A percentile compares a stretch with the other conserved stretches of the same genome.
Evolutionary conservation across 2,329 filamentous ascomycete species (phyloP).

Genomic region (Xylariaceae sp.): DNA sequence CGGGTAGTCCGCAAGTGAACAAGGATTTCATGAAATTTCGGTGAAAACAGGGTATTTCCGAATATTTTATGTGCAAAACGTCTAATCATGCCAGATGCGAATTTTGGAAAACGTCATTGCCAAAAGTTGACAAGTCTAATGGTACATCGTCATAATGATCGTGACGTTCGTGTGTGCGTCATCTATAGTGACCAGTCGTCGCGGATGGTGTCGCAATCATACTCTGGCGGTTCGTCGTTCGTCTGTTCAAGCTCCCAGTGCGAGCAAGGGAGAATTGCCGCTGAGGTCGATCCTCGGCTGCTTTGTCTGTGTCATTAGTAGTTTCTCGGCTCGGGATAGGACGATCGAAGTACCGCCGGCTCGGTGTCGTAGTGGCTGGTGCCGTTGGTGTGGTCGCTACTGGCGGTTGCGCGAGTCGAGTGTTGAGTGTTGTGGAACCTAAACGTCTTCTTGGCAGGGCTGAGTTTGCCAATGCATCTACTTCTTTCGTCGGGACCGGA

Average conservation of each 20-base stretch:
- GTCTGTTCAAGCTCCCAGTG: conserved; percentile 52
- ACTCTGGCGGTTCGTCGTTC: conserved; percentile 52
- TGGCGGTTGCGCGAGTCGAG: conserved; percentile 50
- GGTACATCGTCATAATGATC: conserved; percentile 43
- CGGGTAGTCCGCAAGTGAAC: neutral
- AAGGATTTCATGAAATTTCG: conserved; percentile 12
- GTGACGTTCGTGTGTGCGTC: conserved; percentile 33
- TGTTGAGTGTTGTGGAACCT: conserved; percentile 54
- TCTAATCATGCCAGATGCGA: conserved; percentile 36
- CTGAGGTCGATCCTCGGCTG: conserved; percentile 50
- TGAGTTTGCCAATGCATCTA: conserved; percentile 48
- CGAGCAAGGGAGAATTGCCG: conserved; percentile 54
- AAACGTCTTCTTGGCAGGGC: conserved; percentile 61
- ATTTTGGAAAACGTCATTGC: conserved; percentile 29
- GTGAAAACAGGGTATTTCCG: conserved; percentile 22
- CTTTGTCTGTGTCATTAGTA: conserved; percentile 44
- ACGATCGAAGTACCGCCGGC: conserved; percentile 57
- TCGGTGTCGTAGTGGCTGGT: conserved; percentile 40
- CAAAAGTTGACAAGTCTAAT: conserved; percentile 35
- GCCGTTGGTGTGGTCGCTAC: conserved; percentile 37
- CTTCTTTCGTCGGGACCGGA: conserved; percentile 42
- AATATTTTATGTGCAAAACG: conserved; percentile 29
- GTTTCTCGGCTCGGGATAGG: conserved; percentile 49
- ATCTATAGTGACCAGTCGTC: conserved; percentile 51
- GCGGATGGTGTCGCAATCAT: conserved; percentile 48